Conservation (phyloP, 1,284 basidiomycete genomes). For the Fomitopsis betulina region DNA sequence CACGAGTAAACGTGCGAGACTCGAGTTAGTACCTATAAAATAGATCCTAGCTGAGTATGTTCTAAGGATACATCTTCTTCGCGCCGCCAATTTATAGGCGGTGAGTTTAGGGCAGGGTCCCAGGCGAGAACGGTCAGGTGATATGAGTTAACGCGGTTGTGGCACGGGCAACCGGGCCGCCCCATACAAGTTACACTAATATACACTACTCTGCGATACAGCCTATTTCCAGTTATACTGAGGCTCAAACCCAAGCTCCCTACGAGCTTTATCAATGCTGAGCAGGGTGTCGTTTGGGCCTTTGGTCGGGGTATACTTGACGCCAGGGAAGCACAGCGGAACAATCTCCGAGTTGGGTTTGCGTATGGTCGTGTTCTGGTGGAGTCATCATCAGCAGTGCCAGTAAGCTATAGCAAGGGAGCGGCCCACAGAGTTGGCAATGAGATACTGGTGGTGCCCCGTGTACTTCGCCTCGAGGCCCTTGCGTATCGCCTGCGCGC, state of each 20-base stretch:
- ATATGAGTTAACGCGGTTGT: neutral
- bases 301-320: slow-evolving; percentile 6
- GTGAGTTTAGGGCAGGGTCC: slow-evolving; percentile 3
- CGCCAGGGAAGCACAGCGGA: slow-evolving; percentile 3
- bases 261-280: slow-evolving; percentile 9
- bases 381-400: neutral
- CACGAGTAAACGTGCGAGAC: slow-evolving; percentile 86
- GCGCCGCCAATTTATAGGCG: neutral
- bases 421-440: slow-evolving; percentile 4
- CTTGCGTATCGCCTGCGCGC: slow-evolving; percentile 9
- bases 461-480: slow-evolving; percentile 7
- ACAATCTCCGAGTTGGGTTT: slow-evolving; percentile 6
- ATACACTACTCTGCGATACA: neutral
- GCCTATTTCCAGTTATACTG: slow-evolving; percentile 5
- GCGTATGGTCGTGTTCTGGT: slow-evolving; percentile 8
- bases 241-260: slow-evolving; percentile 5
- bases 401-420: neutral
- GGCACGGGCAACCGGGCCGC: neutral
- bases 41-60: slow-evolving; percentile 88
- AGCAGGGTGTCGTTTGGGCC: slow-evolving; percentile 7
- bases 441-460: slow-evolving; percentile 9
- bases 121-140: neutral
- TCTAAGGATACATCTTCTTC: slow-evolving; percentile 42
- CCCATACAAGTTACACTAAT: neutral
- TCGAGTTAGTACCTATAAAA: slow-evolving; percentile 87